Evolutionary conservation across 371 early-diverging fungal species (phyloP).

Genomic region (Apophysomyces sp.): DNA sequence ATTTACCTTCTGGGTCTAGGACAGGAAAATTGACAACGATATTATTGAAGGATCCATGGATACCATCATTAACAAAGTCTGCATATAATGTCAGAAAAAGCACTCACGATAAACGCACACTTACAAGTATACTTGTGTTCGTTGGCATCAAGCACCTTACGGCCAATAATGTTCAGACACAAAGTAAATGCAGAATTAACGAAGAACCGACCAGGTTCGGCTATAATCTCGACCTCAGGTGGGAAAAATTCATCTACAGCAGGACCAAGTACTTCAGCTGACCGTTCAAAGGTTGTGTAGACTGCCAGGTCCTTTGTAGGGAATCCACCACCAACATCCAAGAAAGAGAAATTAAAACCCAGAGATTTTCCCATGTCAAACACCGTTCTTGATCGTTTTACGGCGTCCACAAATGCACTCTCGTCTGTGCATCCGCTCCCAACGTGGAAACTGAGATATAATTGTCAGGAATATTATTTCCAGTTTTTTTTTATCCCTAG

Average conservation of each 20-base stretch:
- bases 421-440: constrained; percentile 94
- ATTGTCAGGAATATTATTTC: no score
- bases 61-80: constrained; percentile 96
- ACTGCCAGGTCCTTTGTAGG: constrained; percentile 78
- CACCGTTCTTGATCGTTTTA: constrained; percentile 77
- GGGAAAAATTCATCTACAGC: constrained; percentile 80
- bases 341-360: constrained; percentile 77
- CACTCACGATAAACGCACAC: constrained; percentile 6
- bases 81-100: neutral
- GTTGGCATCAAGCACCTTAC: constrained; percentile 67
- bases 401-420: constrained; percentile 88
- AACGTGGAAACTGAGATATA: constrained; percentile 79
- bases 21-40: constrained; percentile 94
- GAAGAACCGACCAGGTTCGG: constrained; percentile 98
- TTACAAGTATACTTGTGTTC: constrained; percentile 70
- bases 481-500: neutral
- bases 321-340: constrained; percentile 98
- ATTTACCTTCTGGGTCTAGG: constrained; percentile 70
- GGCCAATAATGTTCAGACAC: constrained; percentile 88
- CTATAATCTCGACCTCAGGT: constrained; percentile 80
- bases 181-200: constrained; percentile 91
- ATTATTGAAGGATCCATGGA: constrained; percentile 97
- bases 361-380: constrained; percentile 80
- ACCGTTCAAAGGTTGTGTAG: constrained; percentile 80
- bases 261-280: constrained; percentile 79